Evolutionary conservation across 257 asterid genomes (phyloP).

Genomic region (Plectranthus barbatus): DNA sequence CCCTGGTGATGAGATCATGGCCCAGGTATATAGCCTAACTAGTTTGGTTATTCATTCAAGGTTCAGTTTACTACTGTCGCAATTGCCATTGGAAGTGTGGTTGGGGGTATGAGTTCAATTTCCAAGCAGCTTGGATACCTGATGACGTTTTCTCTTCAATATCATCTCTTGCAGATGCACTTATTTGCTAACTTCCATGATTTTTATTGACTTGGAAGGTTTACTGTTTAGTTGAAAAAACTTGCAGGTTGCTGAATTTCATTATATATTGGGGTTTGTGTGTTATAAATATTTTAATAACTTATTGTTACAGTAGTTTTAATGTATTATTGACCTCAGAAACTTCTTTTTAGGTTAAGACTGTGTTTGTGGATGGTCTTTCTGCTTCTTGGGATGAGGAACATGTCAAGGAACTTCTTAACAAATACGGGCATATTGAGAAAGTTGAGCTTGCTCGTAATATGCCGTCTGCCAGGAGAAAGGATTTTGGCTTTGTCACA

Average conservation of each 20-base stretch:
- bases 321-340: constrained; percentile 3
- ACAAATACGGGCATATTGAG: constrained; percentile 63
- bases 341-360: constrained; percentile 65
- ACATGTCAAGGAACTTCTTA: constrained; percentile 55
- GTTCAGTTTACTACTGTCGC: neutral
- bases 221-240: neutral
- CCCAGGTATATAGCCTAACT: constrained; percentile 64
- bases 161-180: neutral
- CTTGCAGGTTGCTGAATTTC: neutral
- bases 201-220: neutral
- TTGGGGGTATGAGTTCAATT: neutral
- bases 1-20: constrained; percentile 99
- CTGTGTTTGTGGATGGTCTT: constrained; percentile 94
- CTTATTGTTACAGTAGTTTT: neutral
- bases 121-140: neutral
- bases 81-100: neutral
- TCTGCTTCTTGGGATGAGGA: constrained; percentile 91
- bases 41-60: constrained; percentile 16
- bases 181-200: neutral
- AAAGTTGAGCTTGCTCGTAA: constrained; percentile 92
- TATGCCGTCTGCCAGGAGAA: constrained; percentile 98
- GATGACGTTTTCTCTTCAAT: neutral
- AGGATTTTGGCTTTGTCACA: constrained; percentile 93
- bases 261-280: neutral
- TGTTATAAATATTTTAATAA: neutral